Percentiles rank a stretch among this genome's conserved stretches.
These are phyloP conservation scores for Gaeumannomyces tritici DNA, from an alignment of 2,329 filamentous ascomycete genomes.

Conservation along the genomic window DNA sequence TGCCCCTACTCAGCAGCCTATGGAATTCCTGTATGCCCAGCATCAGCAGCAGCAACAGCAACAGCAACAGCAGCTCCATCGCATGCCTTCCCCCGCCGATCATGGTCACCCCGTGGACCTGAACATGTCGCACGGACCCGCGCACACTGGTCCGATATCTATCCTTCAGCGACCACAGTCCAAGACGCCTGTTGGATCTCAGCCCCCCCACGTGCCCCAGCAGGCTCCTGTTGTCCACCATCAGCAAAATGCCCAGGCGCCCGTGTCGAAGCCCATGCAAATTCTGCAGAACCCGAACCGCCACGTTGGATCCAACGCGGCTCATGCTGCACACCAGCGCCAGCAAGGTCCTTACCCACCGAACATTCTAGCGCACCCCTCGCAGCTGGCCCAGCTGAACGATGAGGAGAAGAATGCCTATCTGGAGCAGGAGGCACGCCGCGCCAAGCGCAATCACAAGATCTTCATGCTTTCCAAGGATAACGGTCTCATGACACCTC, in stretches of 20 bases:
- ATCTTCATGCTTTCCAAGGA: constrained; percentile 88
- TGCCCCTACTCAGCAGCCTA: constrained; percentile 9
- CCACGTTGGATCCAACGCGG: constrained; percentile 28
- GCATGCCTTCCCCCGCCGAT: neutral
- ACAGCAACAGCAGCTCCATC: neutral
- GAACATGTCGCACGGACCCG: constrained; percentile 8
- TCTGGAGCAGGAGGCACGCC: constrained; percentile 82
- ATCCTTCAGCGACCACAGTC: constrained; percentile 46
- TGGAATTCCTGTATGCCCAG: constrained; percentile 9
- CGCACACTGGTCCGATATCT: constrained; percentile 32
- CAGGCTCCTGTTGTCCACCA: constrained; percentile 9
- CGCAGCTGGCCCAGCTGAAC: constrained; percentile 66
- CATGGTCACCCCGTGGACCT: neutral
- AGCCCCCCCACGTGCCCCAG: neutral
- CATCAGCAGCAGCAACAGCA: constrained; percentile 6
- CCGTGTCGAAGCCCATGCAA: constrained; percentile 52
- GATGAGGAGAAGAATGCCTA: constrained; percentile 79
- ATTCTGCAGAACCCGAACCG: constrained; percentile 74
- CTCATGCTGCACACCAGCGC: constrained; percentile 23
- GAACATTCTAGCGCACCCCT: constrained; percentile 47
- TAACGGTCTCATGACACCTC: constrained; percentile 96
- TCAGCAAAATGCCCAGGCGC: constrained; percentile 16
- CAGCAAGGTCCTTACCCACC: constrained; percentile 49
- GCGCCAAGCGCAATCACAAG: constrained; percentile 96
- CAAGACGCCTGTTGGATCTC: constrained; percentile 22